Conservation (phyloP, 768 basidiomycete species). For the Tricholoma terreum region DNA sequence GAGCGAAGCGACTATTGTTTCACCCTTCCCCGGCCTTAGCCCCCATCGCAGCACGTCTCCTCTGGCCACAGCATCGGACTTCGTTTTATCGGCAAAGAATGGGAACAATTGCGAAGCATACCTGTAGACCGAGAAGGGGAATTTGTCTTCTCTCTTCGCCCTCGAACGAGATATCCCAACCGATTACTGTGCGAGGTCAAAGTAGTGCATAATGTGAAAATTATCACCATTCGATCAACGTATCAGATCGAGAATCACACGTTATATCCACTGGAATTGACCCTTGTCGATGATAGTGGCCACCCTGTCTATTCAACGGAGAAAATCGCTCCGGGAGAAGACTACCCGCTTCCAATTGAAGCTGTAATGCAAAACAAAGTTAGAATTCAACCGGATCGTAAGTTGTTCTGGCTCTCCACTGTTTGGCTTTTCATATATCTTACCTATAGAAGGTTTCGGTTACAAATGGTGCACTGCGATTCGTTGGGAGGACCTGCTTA, state of each 20-base stretch:
- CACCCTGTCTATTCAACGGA: conserved; percentile 78
- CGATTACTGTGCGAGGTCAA: conserved; percentile 87
- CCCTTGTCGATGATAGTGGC: conserved; percentile 81
- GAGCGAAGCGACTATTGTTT: conserved; percentile 12
- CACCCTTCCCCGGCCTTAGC: conserved; percentile 1
- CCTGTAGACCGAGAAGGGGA: conserved; percentile 95
- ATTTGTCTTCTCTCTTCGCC: conserved; percentile 82
- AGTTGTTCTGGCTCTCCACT: conserved; percentile 27
- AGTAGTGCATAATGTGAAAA: conserved; percentile 88
- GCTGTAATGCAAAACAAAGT: conserved; percentile 80
- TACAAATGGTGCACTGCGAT: conserved; percentile 90
- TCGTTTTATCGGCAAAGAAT: conserved; percentile 79
- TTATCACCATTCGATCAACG: conserved; percentile 90
- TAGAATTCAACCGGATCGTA: conserved; percentile 90
- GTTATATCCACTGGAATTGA: conserved; percentile 88
- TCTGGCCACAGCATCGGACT: conserved; percentile 78
- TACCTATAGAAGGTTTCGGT: conserved; percentile 81
- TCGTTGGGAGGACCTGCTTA: conserved; percentile 85
- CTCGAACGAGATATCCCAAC: conserved; percentile 68
- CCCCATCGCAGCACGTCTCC: conserved; percentile 50
- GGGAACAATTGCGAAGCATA: conserved; percentile 86
- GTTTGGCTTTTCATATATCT: not conserved
- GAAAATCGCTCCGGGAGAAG: conserved; percentile 88
- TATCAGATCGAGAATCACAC: conserved; percentile 91
- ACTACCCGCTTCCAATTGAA: conserved; percentile 88